Evolutionary conservation across 192 early-diverging fungal species (phyloP), one percentile per base, ranked within the genome.

Genomic region (Chytriomyces sp.): DNA sequence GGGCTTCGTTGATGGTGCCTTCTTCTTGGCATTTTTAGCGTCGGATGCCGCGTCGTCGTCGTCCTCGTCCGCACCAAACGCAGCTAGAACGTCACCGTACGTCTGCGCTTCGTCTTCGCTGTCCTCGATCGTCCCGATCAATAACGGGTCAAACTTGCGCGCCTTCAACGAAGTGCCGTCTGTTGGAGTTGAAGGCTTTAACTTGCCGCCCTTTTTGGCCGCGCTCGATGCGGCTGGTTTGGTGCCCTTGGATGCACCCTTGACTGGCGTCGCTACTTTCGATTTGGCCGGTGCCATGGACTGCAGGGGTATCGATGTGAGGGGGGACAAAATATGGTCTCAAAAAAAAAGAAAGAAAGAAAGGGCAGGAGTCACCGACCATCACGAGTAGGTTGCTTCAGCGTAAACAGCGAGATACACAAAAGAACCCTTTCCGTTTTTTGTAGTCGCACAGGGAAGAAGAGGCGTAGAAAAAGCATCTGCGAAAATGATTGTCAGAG

Each of bases 101-200:
- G 60, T 32, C 26, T 19, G n/a, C n/a, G 75, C 59, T 37, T 72
- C 77, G 39, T 76, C 75, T 39, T 82, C 77, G 38, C 72, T 64
- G 53, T 82, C 77, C 30, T 76, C 75, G 31, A 82, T 63, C 1
- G 81, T 82, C 19, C 54, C 12, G 30, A 82, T 70, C 10, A 56
- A 17, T 25, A 82, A 65, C 19, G 81, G 81, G 54, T 82, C 81
- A 66, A 82, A 82, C 37, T 38, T 28, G 0, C 59, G 70, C 40
- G 31, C 32, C 56, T 64, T 37, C 28, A 17, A 17, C n/a, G 41
- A 10, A 10, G 41, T n/a, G 10, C 12, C 10, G 41, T 10, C 10
- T 17, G 41, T 10, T 49, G 41, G 10, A 17, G 41, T 17, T 49
- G 41, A 49, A 49, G 41, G 41, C 12, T 10, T n/a, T 17, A n/a